Evolutionary conservation across 805 yeast species (phyloP).

Genomic region (Wickerhamiella shivajii): DNA sequence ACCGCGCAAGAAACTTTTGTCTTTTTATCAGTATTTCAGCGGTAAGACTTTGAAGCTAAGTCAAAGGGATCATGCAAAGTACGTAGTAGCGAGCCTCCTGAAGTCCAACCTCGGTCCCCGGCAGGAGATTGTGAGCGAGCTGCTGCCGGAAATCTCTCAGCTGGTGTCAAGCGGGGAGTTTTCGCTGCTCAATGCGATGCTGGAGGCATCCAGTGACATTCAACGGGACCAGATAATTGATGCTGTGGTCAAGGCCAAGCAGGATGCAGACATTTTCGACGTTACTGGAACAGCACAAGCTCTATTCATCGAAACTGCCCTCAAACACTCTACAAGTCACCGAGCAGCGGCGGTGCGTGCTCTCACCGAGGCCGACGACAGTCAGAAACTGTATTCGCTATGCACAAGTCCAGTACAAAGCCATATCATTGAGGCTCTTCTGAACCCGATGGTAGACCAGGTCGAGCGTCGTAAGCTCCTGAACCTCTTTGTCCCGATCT

Average conservation of each 20-base stretch:
- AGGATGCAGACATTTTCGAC: conserved; percentile 1
- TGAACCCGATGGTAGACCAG: conserved; percentile 32
- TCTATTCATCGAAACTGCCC: conserved; percentile 54
- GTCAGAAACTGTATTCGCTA: conserved; percentile 53
- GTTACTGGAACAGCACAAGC: conserved; percentile 4
- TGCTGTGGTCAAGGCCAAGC: conserved; percentile 8
- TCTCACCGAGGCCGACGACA: conserved; percentile 9
- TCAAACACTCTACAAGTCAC: conserved; percentile 51
- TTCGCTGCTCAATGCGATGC: conserved; percentile 11
- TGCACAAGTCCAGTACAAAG: conserved; percentile 84
- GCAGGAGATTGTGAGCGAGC: conserved; percentile 15
- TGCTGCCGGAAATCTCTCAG: conserved; percentile 13
- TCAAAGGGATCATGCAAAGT: conserved; percentile 72
- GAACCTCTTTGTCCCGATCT: conserved; percentile 42
- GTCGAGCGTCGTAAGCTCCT: conserved; percentile 54
- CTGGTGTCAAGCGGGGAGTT: conserved; percentile 18
- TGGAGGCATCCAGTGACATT: conserved; percentile 12
- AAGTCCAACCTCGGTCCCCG: conserved; percentile 17
- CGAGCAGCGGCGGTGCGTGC: conserved; percentile 19
- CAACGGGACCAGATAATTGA: conserved; percentile 5
- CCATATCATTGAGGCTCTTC: conserved; percentile 63
- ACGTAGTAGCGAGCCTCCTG: conserved; percentile 58
- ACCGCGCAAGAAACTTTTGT: conserved; percentile 52
- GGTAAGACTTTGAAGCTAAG: conserved; percentile 61
- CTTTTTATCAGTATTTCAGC: conserved; percentile 63